These are phyloP conservation scores for Colletotrichum euphorbiae DNA, from an alignment of 2,329 filamentous ascomycete species.

Conservation along the genomic window DNA sequence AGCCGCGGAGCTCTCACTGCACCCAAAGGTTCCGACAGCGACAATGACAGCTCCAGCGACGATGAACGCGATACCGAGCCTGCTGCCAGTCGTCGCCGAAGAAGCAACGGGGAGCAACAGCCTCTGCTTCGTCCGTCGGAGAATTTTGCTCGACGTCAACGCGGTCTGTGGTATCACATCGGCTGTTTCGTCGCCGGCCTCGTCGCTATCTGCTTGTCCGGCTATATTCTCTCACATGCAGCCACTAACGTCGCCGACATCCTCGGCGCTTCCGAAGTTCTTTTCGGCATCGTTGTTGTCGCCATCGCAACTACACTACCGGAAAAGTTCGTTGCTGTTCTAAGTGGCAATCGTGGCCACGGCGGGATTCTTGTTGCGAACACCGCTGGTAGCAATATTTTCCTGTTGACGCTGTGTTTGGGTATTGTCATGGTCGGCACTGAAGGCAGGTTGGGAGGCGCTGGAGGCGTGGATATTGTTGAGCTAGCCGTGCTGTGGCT, in stretches of 20 bases:
- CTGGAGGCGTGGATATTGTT: constrained; percentile 25
- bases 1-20: constrained; percentile 54
- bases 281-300: constrained; percentile 61
- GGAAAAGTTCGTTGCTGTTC: constrained; percentile 63
- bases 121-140: constrained; percentile 27
- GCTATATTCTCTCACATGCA: constrained; percentile 61
- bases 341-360: constrained; percentile 60
- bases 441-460: constrained; percentile 24
- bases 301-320: constrained; percentile 65
- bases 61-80: constrained; percentile 40
- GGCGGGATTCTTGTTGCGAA: constrained; percentile 63
- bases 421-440: constrained; percentile 50
- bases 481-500: constrained; percentile 41
- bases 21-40: constrained; percentile 50
- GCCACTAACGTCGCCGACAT: constrained; percentile 55
- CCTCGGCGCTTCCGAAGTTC: constrained; percentile 56
- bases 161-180: constrained; percentile 40
- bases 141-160: constrained; percentile 3
- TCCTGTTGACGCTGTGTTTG: constrained; percentile 62
- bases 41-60: constrained; percentile 43
- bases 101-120: background rate
- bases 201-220: constrained; percentile 57
- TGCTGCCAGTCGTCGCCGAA: background rate
- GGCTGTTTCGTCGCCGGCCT: constrained; percentile 57
- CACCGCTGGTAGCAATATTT: constrained; percentile 66